A percentile compares a stretch with the other conserved stretches of the same genome.
phyloP scores from a whole-genome alignment of 106 monocot genomes.

The Triglochin maritima region DNA sequence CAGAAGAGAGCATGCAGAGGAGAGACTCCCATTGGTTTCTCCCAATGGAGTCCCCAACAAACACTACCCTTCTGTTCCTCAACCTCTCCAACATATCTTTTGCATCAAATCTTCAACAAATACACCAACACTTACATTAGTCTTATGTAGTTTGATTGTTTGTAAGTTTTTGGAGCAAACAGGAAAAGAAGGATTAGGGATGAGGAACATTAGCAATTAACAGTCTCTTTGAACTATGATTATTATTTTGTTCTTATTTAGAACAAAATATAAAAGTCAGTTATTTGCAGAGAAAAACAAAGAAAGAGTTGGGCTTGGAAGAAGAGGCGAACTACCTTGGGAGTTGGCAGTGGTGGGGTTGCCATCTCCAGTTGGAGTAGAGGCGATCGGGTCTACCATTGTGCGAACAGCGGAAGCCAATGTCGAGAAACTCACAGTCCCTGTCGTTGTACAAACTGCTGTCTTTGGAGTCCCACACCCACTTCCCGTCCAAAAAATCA shows the following conservation, averaged over 20 bases:
- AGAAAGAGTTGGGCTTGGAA: neutral
- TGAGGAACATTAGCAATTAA: neutral
- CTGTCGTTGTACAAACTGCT: neutral
- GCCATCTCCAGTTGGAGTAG: conserved; percentile 27
- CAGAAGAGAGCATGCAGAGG: conserved; percentile 18
- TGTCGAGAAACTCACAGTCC: conserved; percentile 4
- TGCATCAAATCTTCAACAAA: conserved; percentile 12
- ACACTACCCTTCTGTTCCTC: conserved; percentile 12
- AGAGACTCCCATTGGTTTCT: conserved; percentile 33
- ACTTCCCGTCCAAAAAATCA: conserved; percentile 9
- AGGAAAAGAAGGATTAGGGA: neutral
- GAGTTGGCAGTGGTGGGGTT: conserved; percentile 11
- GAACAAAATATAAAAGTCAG: neutral
- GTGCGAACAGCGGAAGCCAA: conserved; percentile 12
- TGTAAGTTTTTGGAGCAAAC: neutral
- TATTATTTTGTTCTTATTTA: neutral
- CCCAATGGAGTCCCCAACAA: conserved; percentile 24
- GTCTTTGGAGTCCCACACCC: conserved; percentile 9
- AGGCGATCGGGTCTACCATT: conserved; percentile 10
- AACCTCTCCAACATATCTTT: conserved; percentile 12
- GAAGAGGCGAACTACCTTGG: conserved; percentile 5
- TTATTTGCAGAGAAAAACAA: neutral
- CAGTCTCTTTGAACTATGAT: neutral
- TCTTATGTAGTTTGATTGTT: too few relatives aligned
- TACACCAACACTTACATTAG: too few relatives aligned